A percentile compares a stretch with the other conserved stretches of the same genome.
phyloP scores from a whole-genome alignment of 192 early-diverging fungal species.

The Pilobolus umbonatus region DNA sequence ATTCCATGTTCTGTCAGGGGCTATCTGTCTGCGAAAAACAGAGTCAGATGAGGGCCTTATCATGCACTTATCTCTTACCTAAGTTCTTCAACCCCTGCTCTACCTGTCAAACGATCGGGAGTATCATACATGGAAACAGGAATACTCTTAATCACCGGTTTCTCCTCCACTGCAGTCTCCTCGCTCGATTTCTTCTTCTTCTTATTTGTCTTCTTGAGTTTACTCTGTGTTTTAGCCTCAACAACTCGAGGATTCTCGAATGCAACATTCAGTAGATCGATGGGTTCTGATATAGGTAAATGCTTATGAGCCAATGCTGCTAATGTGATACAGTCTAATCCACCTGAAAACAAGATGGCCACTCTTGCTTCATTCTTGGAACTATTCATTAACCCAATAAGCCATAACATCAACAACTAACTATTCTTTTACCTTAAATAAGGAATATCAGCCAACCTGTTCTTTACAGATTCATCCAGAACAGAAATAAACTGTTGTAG shows the following conservation, averaged over 20 bases:
- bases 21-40: constrained; percentile 44
- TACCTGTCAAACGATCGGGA: constrained; percentile 81
- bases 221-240: constrained; percentile 30
- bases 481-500: constrained; percentile 34
- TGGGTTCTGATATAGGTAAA: constrained; percentile 67
- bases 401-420: not conserved
- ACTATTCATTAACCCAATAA: constrained; percentile 16
- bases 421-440: constrained; percentile 30
- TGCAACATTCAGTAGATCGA: constrained; percentile 92
- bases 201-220: constrained; percentile 24
- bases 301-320: constrained; percentile 75
- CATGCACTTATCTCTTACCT: constrained; percentile 16
- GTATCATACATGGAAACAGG: constrained; percentile 52
- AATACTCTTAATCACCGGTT: not conserved
- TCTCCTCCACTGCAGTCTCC: not conserved
- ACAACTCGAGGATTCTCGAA: constrained; percentile 86
- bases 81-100: constrained; percentile 43
- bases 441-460: constrained; percentile 47
- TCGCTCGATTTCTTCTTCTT: not conserved
- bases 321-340: constrained; percentile 87
- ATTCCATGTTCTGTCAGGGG: constrained; percentile 74
- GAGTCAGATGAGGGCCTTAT: too few species aligned
- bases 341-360: constrained; percentile 88
- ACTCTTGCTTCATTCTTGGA: constrained; percentile 46
- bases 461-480: constrained; percentile 42